Percentiles rank a stretch among this genome's conserved stretches.
Conservation (phyloP, 495 filamentous ascomycete genomes). For the Cercophora samala region DNA sequence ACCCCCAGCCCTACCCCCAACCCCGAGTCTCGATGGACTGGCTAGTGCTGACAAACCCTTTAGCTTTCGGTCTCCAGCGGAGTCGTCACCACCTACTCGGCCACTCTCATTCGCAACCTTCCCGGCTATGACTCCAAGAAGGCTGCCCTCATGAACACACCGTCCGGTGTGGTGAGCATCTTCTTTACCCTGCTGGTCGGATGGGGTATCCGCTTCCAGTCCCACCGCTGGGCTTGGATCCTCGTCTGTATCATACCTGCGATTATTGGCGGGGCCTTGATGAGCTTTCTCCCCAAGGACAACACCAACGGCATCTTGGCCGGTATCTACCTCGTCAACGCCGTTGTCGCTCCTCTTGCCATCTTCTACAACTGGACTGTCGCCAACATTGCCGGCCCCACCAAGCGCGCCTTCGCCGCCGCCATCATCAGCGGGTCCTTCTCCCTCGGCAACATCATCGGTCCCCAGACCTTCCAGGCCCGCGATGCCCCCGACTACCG, state of each 20-base stretch:
- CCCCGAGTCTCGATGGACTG: not conserved
- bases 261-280: constrained; percentile 55
- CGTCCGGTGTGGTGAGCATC: constrained; percentile 55
- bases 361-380: constrained; percentile 44
- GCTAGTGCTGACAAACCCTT: no score
- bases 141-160: constrained; percentile 59
- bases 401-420: constrained; percentile 42
- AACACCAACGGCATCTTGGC: constrained; percentile 51
- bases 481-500: constrained; percentile 57
- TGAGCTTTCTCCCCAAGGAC: constrained; percentile 55
- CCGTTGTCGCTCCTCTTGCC: constrained; percentile 50
- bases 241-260: constrained; percentile 35
- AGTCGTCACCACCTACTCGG: constrained; percentile 60
- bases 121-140: constrained; percentile 49
- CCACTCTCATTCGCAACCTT: constrained; percentile 56
- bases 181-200: constrained; percentile 53
- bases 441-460: constrained; percentile 64
- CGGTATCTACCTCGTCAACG: constrained; percentile 64
- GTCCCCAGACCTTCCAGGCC: constrained; percentile 64
- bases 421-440: constrained; percentile 58
- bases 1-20: not conserved
- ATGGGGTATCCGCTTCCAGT: constrained; percentile 34
- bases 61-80: constrained; percentile 54
- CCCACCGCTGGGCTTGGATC: constrained; percentile 38
- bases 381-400: constrained; percentile 38